Evolutionary conservation across 2,329 filamentous ascomycete genomes (phyloP), one percentile per base, ranked within the genome.

Genomic region (Aspergillus flavus): DNA sequence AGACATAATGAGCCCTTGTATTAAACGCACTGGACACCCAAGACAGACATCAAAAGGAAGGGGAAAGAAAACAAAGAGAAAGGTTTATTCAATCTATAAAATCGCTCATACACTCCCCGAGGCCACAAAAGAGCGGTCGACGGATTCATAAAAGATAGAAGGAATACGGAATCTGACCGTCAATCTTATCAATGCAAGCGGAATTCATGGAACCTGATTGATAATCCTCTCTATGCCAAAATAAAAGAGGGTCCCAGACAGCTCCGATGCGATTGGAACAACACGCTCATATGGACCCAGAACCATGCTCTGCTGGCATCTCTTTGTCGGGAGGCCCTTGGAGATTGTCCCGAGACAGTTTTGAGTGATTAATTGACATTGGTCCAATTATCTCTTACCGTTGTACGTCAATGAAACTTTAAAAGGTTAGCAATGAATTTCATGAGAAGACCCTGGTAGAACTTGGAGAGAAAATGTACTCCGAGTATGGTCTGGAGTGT

Each of bases 1-100:
- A 50, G 77, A 68, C 77, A 81, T 81, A 21, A 43, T 76, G 63
- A 34, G 34, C 2, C 14, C 12, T 12, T 36, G 34, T 36, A 14
- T 36, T 36, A 16, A 16, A 36, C 14, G 39, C 19, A 43, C 19
- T n/a, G 16, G n/a, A 43, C 19, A 21, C 41, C n/a, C 16, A 43
- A 43, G 16, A 9, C 12, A n/a, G 9, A 12, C 41, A 21, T n/a
- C 41, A 19, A 12, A 3, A 11, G 19, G n/a, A 28, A 32, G 23
- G n/a, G 9, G 16, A 58, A 23, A 4, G n/a, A 55, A 7, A 34
- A 28, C 14, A 55, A 26, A 23, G 56, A 43, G 9, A 30, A 32
- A 57, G 30, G 11, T n/a, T 10, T 11, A 43, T 43, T n/a, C 10
- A 11, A 21, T 43, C 41, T 43, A 28, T 28, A 28, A 28, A 28